phyloP scores from a whole-genome alignment of 2,329 filamentous ascomycete species.

The Phaeosphaeriaceae sp. region DNA sequence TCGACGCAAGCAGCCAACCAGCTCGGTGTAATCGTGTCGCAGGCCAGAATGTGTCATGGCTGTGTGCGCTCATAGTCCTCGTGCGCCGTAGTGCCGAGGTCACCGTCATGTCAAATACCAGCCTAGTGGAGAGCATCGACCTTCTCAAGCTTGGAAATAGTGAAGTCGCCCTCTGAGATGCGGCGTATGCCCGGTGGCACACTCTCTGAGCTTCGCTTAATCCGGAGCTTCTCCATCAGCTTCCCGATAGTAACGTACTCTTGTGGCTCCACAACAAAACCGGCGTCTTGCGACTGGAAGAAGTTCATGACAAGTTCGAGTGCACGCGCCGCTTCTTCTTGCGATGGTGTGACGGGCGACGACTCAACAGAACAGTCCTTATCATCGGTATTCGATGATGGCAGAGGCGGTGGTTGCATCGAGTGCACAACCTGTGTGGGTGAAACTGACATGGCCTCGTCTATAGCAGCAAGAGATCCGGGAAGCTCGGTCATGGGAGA shows the following conservation, averaged over 20 bases:
- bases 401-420: constrained; percentile 58
- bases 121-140: constrained; percentile 39
- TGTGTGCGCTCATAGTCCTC: constrained; percentile 14
- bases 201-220: constrained; percentile 62
- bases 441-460: constrained; percentile 50
- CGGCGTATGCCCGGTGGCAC: constrained; percentile 44
- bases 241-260: constrained; percentile 82
- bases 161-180: constrained; percentile 45
- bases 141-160: constrained; percentile 37
- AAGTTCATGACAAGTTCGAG: constrained; percentile 83
- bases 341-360: constrained; percentile 71
- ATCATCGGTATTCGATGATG: constrained; percentile 39
- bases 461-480: constrained; percentile 48
- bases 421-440: constrained; percentile 47
- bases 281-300: constrained; percentile 74
- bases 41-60: constrained; percentile 17
- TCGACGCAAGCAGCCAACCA: constrained; percentile 22
- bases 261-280: constrained; percentile 76
- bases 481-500: constrained; percentile 59
- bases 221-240: constrained; percentile 83
- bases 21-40: constrained; percentile 13
- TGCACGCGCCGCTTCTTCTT: constrained; percentile 85
- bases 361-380: constrained; percentile 26
- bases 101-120: constrained; percentile 11
- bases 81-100: constrained; percentile 15